A percentile compares a stretch with the other conserved stretches of the same genome.
phyloP scores from a whole-genome alignment of 75 land plant genomes.

The Adiantum capillusveneris region DNA sequence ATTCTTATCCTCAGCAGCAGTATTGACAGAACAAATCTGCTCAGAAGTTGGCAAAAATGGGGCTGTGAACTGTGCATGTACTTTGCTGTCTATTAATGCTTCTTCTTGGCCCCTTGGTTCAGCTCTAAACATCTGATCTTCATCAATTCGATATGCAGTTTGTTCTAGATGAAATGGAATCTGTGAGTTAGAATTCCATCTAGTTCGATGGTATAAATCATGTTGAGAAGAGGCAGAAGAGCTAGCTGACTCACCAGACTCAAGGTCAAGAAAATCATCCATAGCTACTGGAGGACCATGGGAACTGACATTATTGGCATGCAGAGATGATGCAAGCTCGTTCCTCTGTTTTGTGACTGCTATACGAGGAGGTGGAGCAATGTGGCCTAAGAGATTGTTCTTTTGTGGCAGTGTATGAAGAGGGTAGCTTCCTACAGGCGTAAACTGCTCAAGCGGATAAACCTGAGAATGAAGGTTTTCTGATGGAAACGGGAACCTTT shows the following conservation, averaged over 20 bases:
- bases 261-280: constrained; percentile 1
- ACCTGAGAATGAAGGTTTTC: too few species aligned
- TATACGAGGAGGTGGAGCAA: background rate
- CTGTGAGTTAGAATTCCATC: background rate
- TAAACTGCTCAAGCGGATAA: too few species aligned
- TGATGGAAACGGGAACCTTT: too few species aligned
- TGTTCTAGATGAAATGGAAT: background rate
- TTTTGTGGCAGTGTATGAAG: background rate
- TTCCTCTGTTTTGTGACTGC: background rate
- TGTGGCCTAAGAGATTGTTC: background rate
- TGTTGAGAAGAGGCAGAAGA: constrained; percentile 7
- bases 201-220: background rate
- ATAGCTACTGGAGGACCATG: background rate
- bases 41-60: background rate
- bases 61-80: background rate
- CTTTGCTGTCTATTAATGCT: background rate
- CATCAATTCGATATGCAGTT: background rate
- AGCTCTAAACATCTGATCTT: background rate
- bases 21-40: too few species aligned
- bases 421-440: too few species aligned
- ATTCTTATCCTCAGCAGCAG: background rate
- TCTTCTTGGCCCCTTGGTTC: background rate
- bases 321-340: background rate
- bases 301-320: background rate
- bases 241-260: constrained; percentile 1